Evolutionary conservation across 148 eudicot species (phyloP).

Genomic region (Silene latifolia): DNA sequence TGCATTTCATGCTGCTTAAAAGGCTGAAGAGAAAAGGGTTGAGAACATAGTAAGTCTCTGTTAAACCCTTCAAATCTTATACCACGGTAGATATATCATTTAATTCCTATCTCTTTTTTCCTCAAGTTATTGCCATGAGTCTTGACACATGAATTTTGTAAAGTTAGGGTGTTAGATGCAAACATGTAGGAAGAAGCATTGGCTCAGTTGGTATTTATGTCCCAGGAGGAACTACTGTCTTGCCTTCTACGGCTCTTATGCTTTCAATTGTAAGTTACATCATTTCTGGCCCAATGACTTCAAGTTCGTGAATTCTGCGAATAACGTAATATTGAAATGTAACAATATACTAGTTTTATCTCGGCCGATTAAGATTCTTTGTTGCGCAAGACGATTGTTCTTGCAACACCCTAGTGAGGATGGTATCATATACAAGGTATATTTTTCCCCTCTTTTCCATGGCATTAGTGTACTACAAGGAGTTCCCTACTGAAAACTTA

Average conservation of each 20-base stretch:
- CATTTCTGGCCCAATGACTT: neutral
- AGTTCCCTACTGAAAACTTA: neutral
- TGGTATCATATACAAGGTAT: constrained; percentile 92
- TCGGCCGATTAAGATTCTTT: constrained; percentile 97
- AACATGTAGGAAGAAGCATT: constrained; percentile 85
- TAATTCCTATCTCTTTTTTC: neutral
- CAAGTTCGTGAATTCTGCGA: neutral
- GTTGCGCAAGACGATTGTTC: constrained; percentile 89
- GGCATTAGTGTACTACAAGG: neutral
- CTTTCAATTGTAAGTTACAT: constrained; percentile 77
- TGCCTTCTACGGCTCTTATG: constrained; percentile 98
- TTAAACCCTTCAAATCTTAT: neutral
- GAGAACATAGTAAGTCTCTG: constrained; percentile 72
- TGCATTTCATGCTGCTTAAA: constrained; percentile 95
- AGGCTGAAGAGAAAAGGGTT: constrained; percentile 60
- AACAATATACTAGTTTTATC: neutral
- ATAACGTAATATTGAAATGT: constrained; percentile 10
- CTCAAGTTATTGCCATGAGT: neutral
- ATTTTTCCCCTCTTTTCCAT: neutral
- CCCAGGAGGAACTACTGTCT: constrained; percentile 97
- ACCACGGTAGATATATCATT: neutral
- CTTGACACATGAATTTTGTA: constrained; percentile 20
- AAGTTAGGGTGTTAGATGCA: constrained; percentile 93
- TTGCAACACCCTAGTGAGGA: constrained; percentile 85
- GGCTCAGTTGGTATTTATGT: constrained; percentile 95